Evolutionary conservation across 2,329 filamentous ascomycete genomes (phyloP).

Genomic region (Exutisphaerella laricina): DNA sequence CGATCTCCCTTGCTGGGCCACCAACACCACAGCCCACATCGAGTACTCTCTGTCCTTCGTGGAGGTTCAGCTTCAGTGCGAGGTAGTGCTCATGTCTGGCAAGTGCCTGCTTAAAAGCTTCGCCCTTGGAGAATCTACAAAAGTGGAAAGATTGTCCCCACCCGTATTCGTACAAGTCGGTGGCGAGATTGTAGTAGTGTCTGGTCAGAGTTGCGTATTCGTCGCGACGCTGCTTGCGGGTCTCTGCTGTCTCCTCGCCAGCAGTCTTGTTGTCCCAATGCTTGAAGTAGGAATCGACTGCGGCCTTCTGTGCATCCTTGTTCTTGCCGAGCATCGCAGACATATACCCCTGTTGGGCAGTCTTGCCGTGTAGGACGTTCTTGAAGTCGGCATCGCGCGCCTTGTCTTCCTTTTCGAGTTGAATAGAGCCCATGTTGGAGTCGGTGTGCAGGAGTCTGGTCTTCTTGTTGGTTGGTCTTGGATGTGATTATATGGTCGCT

Average conservation of each 20-base stretch:
- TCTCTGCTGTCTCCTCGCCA: slow-evolving; percentile 74
- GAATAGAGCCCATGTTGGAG: slow-evolving; percentile 46
- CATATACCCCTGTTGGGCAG: slow-evolving; percentile 76
- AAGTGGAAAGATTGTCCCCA: slow-evolving; percentile 98
- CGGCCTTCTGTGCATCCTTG: slow-evolving; percentile 67
- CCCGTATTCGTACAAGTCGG: slow-evolving; percentile 63
- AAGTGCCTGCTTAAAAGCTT: slow-evolving; percentile 85
- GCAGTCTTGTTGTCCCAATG: slow-evolving; percentile 85
- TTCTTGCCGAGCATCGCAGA: slow-evolving; percentile 83
- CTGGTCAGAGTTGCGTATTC: slow-evolving; percentile 91
- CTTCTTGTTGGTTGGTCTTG: too few relatives aligned
- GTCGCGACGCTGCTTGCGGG: slow-evolving; percentile 67
- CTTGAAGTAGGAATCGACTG: slow-evolving; percentile 90
- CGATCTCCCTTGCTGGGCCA: slow-evolving; percentile 90
- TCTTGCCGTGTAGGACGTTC: slow-evolving; percentile 67
- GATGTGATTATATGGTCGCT: too few relatives aligned
- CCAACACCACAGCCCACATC: slow-evolving; percentile 97
- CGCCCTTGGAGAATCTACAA: slow-evolving; percentile 82
- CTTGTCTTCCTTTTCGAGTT: slow-evolving; percentile 39
- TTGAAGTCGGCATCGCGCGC: slow-evolving; percentile 66
- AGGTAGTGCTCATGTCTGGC: slow-evolving; percentile 98
- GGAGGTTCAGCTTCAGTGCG: slow-evolving; percentile 78
- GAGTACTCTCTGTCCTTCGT: slow-evolving; percentile 80
- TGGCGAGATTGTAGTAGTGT: slow-evolving; percentile 56
- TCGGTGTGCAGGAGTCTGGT: slow-evolving; percentile 38